phyloP scores from a whole-genome alignment of 805 yeast species.

The Debaryomyces maramus region DNA sequence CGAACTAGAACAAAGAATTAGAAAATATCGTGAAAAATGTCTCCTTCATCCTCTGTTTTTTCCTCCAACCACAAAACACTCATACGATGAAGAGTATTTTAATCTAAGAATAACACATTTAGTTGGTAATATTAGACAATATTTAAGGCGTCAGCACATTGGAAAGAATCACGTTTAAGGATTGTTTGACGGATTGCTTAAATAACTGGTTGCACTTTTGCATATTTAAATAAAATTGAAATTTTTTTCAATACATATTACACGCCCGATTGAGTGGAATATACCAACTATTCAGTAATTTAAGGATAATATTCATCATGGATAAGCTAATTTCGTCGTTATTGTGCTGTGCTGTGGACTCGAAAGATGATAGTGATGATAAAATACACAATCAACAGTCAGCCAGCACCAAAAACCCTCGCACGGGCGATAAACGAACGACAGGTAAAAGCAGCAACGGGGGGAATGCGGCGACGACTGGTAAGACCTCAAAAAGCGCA shows the following conservation, averaged over 20 bases:
- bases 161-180: too few species aligned
- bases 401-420: slow-evolving; percentile 4
- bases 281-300: too few species aligned
- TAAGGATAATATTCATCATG: slow-evolving; percentile 17
- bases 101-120: too few species aligned
- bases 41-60: background rate
- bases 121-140: too few species aligned
- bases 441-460: background rate
- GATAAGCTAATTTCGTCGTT: slow-evolving; percentile 32
- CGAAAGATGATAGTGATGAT: slow-evolving; percentile 31
- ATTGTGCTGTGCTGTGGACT: slow-evolving; percentile 40
- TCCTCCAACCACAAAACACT: background rate
- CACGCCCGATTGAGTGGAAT: background rate
- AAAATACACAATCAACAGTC: slow-evolving; percentile 24
- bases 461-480: background rate
- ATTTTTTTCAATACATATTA: background rate
- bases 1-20: too few species aligned
- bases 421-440: slow-evolving; percentile 4
- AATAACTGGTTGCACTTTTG: background rate
- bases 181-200: background rate
- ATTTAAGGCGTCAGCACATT: too few species aligned
- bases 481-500: background rate
- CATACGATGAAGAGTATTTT: too few species aligned
- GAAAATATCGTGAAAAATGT: too few species aligned
- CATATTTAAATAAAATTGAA: background rate